phyloP scores from a whole-genome alignment of 2,329 filamentous ascomycete genomes.

The Epichloe hybrida region DNA sequence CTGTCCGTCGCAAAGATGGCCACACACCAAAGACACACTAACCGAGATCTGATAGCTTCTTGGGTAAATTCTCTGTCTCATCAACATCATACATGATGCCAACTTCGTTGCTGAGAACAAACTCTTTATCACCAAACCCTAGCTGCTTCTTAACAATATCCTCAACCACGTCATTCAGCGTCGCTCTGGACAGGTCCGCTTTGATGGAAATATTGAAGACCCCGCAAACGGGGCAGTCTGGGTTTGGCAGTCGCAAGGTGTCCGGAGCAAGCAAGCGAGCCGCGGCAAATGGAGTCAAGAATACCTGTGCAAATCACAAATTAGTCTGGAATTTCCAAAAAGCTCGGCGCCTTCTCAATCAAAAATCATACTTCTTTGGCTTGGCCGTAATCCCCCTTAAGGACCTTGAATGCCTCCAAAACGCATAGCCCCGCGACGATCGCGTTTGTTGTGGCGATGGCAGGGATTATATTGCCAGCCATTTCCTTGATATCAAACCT shows the following conservation, averaged over 20 bases:
- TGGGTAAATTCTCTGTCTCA: slow-evolving; percentile 70
- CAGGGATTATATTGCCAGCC: slow-evolving; percentile 97
- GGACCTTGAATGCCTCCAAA: slow-evolving; percentile 80
- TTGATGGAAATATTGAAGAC: slow-evolving; percentile 53
- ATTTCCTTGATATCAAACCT: slow-evolving; percentile 98
- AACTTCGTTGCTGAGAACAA: slow-evolving; percentile 61
- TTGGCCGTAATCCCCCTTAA: slow-evolving; percentile 57
- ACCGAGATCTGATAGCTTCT: slow-evolving; percentile 67
- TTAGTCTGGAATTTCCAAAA: slow-evolving; percentile 2
- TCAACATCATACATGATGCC: slow-evolving; percentile 83
- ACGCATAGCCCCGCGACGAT: slow-evolving; percentile 91
- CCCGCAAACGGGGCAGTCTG: slow-evolving; percentile 71
- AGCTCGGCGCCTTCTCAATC: not conserved
- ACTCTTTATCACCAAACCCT: slow-evolving; percentile 64
- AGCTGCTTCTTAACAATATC: slow-evolving; percentile 56
- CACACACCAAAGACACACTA: slow-evolving; percentile 11
- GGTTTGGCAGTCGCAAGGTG: slow-evolving; percentile 52
- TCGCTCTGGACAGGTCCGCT: slow-evolving; percentile 58
- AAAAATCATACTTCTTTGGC: slow-evolving; percentile 52
- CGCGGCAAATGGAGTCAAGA: slow-evolving; percentile 55
- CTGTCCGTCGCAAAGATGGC: not conserved
- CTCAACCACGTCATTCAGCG: slow-evolving; percentile 66
- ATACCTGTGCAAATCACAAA: slow-evolving; percentile 39
- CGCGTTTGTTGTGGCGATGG: slow-evolving; percentile 95
- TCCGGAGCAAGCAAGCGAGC: slow-evolving; percentile 47